Evolutionary conservation across 73 alveolate species (phyloP).

Genomic region (Paramecium pentaurelia): DNA sequence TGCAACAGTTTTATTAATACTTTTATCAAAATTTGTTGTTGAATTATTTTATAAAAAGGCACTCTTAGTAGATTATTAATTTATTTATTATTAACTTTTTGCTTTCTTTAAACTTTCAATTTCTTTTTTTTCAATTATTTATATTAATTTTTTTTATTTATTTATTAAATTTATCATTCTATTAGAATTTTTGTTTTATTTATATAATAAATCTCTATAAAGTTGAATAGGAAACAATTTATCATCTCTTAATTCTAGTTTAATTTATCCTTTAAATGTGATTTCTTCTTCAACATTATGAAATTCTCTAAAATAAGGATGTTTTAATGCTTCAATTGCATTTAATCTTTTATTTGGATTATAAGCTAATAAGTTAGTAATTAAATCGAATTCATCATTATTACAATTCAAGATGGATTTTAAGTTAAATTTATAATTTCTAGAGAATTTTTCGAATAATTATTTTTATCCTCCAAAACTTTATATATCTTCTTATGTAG

Average conservation of each 20-base stretch:
- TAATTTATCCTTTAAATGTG: not conserved
- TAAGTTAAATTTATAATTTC: not conserved
- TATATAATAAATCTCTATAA: conserved; percentile 20
- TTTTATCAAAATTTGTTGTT: not conserved
- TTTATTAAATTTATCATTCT: not conserved
- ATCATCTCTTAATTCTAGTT: not conserved
- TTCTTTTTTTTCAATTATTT: not conserved
- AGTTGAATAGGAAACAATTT: not conserved
- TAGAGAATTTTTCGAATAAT: not conserved
- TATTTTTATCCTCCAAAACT: not conserved
- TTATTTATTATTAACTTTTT: not conserved
- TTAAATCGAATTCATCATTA: not conserved
- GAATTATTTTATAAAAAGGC: not conserved
- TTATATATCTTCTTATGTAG: conserved; percentile 45
- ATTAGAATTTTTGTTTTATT: not conserved
- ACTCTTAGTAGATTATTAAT: not conserved
- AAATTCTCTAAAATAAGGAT: conserved; percentile 14
- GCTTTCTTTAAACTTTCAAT: not conserved
- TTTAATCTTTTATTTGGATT: conserved; percentile 80
- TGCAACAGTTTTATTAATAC: not conserved
- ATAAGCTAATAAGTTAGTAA: conserved; percentile 59
- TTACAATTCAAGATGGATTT: not conserved
- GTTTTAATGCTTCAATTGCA: conserved; percentile 60
- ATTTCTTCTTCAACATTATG: conserved; percentile 47
- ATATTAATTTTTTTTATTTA: not conserved